Evolutionary conservation across 768 basidiomycete genomes (phyloP), one percentile per base, ranked within the genome.

Genomic region (Hirschioporus abietinus): DNA sequence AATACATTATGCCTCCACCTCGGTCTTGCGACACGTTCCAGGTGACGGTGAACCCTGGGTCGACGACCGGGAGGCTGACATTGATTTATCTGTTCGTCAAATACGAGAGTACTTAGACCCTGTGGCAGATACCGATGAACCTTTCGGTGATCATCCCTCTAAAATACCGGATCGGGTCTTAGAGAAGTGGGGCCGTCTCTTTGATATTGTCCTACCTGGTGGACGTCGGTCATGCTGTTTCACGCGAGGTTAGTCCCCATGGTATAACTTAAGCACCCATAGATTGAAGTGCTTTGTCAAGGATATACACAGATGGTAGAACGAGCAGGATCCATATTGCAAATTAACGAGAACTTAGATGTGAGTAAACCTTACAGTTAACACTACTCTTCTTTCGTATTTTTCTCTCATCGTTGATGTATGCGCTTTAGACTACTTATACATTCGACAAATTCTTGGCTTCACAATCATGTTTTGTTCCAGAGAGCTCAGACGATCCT

Each of bases 221-320:
- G 77, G 84, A 30, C 75, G 73, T 42, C 79, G 89, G 60, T 86
- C 86, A 0, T 93, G 92, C 70, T 94, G 92, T 74, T 93, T 94
- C 73, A 93, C 92, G 20, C 78, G 92, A 77, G 90, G 91, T 91
- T 69, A 12, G 68, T 65, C n/a, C 15, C 60, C 58, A n/a, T n/a
- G 18, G 34, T 8, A 24, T 57, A 52, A 23, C 23, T 25, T 18
- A 23, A 63, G 23, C 12, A 30, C n/a, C 20, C 52, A 23, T 58
- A 18, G 58, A 6, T 26, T 35, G 60, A 34, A 27, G 23, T 63
- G 12, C 27, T 42, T 27, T 7, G 24, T 2, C 35, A 24, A 91
- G 91, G 90, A 1, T 93, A 93, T 70, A 89, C 89, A 0, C 88
- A 84, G 66, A 79, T 93, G 12, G 90, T 91, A 1, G 91, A 93